These are phyloP conservation scores for Boletus reticuloceps DNA, from an alignment of 768 basidiomycete genomes.

Conservation along the genomic window DNA sequence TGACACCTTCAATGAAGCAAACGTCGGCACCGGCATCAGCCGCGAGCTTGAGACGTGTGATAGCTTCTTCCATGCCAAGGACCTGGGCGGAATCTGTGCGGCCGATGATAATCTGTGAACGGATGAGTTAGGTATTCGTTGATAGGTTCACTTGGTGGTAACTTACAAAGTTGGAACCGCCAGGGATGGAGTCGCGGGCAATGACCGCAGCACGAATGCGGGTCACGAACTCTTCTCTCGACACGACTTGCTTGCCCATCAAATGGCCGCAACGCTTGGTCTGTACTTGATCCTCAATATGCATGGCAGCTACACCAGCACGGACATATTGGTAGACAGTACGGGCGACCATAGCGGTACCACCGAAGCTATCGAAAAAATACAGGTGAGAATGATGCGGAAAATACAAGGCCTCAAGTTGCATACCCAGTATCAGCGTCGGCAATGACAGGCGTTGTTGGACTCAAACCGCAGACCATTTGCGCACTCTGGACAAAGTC, in stretches of 20 bases:
- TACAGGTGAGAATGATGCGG: slow-evolving; percentile 5
- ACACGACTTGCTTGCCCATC: slow-evolving; percentile 79
- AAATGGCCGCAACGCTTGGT: slow-evolving; percentile 79
- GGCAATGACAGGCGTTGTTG: slow-evolving; percentile 68
- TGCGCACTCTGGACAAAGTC: slow-evolving; percentile 71
- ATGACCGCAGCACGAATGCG: slow-evolving; percentile 76
- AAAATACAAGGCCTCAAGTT: neutral
- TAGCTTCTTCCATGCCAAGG: slow-evolving; percentile 75
- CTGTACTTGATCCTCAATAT: slow-evolving; percentile 83
- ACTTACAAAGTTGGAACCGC: slow-evolving; percentile 69
- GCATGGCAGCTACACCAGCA: slow-evolving; percentile 70
- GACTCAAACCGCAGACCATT: slow-evolving; percentile 67
- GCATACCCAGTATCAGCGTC: slow-evolving; percentile 76
- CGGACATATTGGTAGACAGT: slow-evolving; percentile 69
- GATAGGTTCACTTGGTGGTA: neutral
- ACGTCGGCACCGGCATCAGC: slow-evolving; percentile 75
- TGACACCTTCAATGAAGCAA: slow-evolving; percentile 80
- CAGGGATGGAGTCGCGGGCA: slow-evolving; percentile 73
- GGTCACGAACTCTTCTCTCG: slow-evolving; percentile 70
- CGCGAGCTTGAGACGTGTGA: slow-evolving; percentile 63
- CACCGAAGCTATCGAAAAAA: slow-evolving; percentile 50
- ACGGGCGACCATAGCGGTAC: slow-evolving; percentile 71
- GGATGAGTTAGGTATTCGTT: neutral
- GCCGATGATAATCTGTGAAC: slow-evolving; percentile 60
- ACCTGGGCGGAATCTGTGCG: slow-evolving; percentile 79